Evolutionary conservation across 163 green algal genomes (phyloP).

Genomic region (Scenedesmus sp.): DNA sequence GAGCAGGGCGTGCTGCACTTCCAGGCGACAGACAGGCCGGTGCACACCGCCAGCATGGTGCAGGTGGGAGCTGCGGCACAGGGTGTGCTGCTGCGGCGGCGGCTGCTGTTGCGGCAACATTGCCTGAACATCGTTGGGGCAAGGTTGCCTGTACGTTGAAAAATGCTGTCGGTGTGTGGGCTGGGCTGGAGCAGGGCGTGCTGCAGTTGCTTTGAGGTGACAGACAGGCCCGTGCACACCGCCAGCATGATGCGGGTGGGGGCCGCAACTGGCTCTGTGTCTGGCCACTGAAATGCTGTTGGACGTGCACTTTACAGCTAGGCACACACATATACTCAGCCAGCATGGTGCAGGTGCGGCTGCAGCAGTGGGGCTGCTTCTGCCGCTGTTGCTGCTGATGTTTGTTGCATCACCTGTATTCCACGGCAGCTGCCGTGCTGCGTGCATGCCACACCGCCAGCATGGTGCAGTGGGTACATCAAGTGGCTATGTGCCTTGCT

Average conservation of each 20-base stretch:
- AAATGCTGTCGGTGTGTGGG: conserved; percentile 48
- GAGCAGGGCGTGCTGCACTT: conserved; percentile 68
- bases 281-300: too few relatives aligned
- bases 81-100: neutral
- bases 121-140: neutral
- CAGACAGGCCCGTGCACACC: conserved; percentile 63
- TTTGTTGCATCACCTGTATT: neutral
- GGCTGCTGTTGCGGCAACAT: too few relatives aligned
- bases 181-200: conserved; percentile 67
- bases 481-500: too few relatives aligned
- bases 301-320: too few relatives aligned
- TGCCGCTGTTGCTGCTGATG: neutral
- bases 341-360: neutral
- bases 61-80: conserved; percentile 48
- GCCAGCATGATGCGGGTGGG: conserved; percentile 59
- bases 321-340: too few relatives aligned
- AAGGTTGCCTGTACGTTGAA: neutral
- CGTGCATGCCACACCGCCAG: too few relatives aligned
- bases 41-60: conserved; percentile 71
- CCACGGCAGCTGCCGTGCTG: neutral
- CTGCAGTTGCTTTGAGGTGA: conserved; percentile 66
- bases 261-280: too few relatives aligned
- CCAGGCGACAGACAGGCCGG: conserved; percentile 59
- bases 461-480: too few relatives aligned
- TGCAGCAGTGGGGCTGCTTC: neutral